Conservation (phyloP, 257 asterid genomes). For the Jaltomata sinuosa region DNA sequence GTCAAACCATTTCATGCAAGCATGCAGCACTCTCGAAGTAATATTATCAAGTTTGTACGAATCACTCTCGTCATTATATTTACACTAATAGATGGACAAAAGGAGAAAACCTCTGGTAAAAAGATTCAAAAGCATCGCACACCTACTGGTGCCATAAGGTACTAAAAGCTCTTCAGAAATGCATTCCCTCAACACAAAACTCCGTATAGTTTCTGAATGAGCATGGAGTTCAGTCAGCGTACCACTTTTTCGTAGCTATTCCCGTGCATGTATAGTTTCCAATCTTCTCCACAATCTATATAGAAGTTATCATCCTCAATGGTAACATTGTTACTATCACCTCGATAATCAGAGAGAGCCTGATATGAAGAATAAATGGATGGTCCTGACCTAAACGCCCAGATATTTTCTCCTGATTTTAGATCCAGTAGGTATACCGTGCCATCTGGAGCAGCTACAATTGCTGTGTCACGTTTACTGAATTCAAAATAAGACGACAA, state of each 20-base stretch:
- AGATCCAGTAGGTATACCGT: conserved; percentile 48
- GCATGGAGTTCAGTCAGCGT: conserved; percentile 4
- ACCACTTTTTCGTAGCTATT: conserved; percentile 57
- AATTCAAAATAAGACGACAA: conserved; percentile 11
- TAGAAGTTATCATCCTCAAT: conserved; percentile 43
- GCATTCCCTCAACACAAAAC: background rate
- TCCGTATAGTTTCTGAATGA: background rate
- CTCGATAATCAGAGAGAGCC: conserved; percentile 39
- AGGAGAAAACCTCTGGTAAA: background rate
- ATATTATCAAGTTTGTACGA: background rate
- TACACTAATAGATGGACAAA: background rate
- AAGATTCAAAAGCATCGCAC: background rate
- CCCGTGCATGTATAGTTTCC: conserved; percentile 63
- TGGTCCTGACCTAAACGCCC: conserved; percentile 83
- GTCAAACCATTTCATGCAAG: background rate
- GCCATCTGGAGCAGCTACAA: conserved; percentile 87
- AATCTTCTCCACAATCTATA: conserved; percentile 78
- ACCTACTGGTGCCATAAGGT: background rate
- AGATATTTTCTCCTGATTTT: conserved; percentile 42
- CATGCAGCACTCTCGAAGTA: background rate
- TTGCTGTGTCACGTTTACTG: conserved; percentile 55
- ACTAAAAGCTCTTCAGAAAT: background rate
- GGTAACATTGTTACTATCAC: conserved; percentile 38
- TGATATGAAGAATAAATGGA: conserved; percentile 70
- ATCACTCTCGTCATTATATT: background rate